Conservation (phyloP, 2,329 filamentous ascomycete species). For the Allantophomopsis cytisporea region DNA sequence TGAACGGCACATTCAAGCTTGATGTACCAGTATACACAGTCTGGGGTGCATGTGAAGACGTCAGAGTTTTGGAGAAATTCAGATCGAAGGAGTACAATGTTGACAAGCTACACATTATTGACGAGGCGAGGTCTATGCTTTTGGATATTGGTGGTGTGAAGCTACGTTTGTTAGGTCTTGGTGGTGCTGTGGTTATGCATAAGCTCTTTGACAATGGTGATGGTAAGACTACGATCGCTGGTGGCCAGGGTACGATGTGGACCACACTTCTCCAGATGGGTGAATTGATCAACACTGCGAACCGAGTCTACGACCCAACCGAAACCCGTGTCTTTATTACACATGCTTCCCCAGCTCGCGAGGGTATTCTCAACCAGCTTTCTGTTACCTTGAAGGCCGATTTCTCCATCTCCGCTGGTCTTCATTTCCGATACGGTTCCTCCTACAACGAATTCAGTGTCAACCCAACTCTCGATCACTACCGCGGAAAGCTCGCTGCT, state of each 20-base stretch:
- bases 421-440: slow-evolving; percentile 97
- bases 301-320: slow-evolving; percentile 94
- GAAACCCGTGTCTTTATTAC: slow-evolving; percentile 96
- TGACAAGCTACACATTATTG: slow-evolving; percentile 93
- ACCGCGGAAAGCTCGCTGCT: slow-evolving; percentile 93
- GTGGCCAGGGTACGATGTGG: slow-evolving; percentile 99
- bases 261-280: slow-evolving; percentile 97
- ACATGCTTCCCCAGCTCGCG: slow-evolving; percentile 89
- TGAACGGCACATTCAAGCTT: slow-evolving; percentile 78
- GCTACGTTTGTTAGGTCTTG: slow-evolving; percentile 82
- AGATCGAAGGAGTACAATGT: slow-evolving; percentile 97
- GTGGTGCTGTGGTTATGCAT: slow-evolving; percentile 97
- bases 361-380: slow-evolving; percentile 93
- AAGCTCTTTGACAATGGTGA: slow-evolving; percentile 99
- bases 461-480: slow-evolving; percentile 95
- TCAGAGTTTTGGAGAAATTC: slow-evolving; percentile 93
- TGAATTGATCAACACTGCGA: slow-evolving; percentile 92
- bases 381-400: slow-evolving; percentile 96
- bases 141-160: slow-evolving; percentile 93
- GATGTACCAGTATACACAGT: slow-evolving; percentile 97
- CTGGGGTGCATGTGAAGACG: slow-evolving; percentile 98
- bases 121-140: slow-evolving; percentile 91
- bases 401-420: slow-evolving; percentile 92
- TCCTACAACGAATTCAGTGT: slow-evolving; percentile 99
- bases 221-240: slow-evolving; percentile 92